These are phyloP conservation scores for Pseudocercospora cruenta DNA, from an alignment of 2,329 filamentous ascomycete species.

Conservation along the genomic window DNA sequence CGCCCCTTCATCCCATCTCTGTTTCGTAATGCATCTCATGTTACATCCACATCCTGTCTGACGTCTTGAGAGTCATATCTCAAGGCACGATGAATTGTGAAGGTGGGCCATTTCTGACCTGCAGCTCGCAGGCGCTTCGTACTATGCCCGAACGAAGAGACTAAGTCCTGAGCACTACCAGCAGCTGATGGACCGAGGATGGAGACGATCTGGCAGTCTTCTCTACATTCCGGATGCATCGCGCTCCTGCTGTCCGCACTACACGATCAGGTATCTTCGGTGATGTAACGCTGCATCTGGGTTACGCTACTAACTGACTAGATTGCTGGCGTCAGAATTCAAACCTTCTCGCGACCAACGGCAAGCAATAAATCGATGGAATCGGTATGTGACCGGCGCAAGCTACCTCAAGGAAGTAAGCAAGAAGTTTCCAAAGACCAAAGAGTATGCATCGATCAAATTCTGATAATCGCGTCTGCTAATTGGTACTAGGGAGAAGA, in stretches of 20 bases:
- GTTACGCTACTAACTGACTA: constrained; percentile 13
- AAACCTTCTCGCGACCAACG: constrained; percentile 72
- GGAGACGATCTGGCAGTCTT: constrained; percentile 68
- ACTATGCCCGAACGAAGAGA: constrained; percentile 67
- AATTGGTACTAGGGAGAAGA: constrained; percentile 53
- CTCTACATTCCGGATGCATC: constrained; percentile 79
- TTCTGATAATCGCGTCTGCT: background rate
- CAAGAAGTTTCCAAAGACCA: constrained; percentile 67
- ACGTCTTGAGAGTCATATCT: background rate
- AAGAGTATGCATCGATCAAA: constrained; percentile 55
- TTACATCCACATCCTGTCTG: background rate
- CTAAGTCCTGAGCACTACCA: constrained; percentile 72
- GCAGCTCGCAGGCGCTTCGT: constrained; percentile 65
- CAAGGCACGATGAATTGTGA: background rate
- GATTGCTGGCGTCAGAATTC: constrained; percentile 68
- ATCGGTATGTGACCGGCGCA: constrained; percentile 70
- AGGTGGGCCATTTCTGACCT: constrained; percentile 5
- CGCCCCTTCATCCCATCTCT: background rate
- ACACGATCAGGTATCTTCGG: constrained; percentile 64
- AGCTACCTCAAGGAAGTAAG: constrained; percentile 67
- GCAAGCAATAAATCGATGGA: constrained; percentile 76
- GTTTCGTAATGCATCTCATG: constrained; percentile 9
- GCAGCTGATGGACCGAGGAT: constrained; percentile 71
- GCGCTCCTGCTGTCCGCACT: constrained; percentile 88
- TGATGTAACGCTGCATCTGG: background rate